Base-by-base conservation (phyloP, 2,329 filamentous ascomycete species). In the Ophiostoma populinum region DNA sequence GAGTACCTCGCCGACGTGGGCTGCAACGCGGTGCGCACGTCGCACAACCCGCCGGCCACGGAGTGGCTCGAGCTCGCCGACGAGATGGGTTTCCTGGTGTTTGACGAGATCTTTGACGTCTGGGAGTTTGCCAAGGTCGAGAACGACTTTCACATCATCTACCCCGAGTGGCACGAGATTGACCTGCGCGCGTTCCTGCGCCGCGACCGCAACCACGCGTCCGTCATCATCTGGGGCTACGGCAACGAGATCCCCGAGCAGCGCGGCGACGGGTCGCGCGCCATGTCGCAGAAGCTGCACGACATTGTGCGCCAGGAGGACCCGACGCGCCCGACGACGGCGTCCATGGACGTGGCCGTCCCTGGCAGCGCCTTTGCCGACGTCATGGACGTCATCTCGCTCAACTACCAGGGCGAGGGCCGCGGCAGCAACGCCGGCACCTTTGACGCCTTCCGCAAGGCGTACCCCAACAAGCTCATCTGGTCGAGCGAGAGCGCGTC, bases 401-500 rank as follows among this genome's bases (percentile, higher is more conserved):
- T 70, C 5, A 70, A 70, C 49, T 71, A 70, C 48, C 65, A 70
- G 43, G 66, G 65, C 34, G 62, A 66, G 34, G 65, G 65, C 3
- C 51, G 53, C 10, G 45, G 46, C 27, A 33, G 36, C 6, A 49
- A 44, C 3, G 18, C 46, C 7, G 48, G 53, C 0, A 39, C 43
- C 8, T 67, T 60, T 43, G 51, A 54, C 1, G 41, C 31, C 35
- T 70, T 66, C 49, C 60, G 62, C 45, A 40, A 45, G 15, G 46
- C 45, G 4, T 65, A 55, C 42, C 63, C 62, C 0, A 45, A 58
- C 32, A 67, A 66, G 48, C 52, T 68, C 47, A 49, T 66, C 40
- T 52, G 54, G 41, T 48, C 47, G 32, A 57, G 47, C 39, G 62
- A 65, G 49, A 52, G 51, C 13, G 51, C 61, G 0, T 62, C 65